A percentile compares a stretch with the other conserved stretches of the same genome.
Evolutionary conservation across 2,329 filamentous ascomycete species (phyloP).

Genomic region (Stagonosporopsis cucurbitacearum): DNA sequence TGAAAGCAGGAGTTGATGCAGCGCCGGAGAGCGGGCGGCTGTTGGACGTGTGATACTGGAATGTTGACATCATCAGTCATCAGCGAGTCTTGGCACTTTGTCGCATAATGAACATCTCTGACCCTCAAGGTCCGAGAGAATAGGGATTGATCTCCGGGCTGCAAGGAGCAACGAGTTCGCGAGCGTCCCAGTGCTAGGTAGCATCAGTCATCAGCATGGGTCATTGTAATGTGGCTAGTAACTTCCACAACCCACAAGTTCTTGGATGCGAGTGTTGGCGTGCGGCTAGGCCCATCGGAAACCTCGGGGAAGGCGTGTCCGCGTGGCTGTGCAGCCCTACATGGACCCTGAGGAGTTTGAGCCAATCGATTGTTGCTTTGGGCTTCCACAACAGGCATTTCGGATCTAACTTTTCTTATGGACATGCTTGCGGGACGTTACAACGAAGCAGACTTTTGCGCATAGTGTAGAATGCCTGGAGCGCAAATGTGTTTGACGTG

Average conservation of each 20-base stretch:
- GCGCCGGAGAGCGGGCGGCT: constrained; percentile 15
- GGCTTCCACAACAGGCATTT: constrained; percentile 10
- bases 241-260: constrained; percentile 9
- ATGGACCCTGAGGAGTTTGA: constrained; percentile 12
- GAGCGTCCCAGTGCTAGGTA: too few species aligned
- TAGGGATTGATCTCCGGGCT: background rate
- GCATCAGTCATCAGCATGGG: background rate
- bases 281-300: constrained; percentile 10
- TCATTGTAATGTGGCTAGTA: constrained; percentile 35
- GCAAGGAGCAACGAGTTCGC: background rate
- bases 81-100: constrained; percentile 23
- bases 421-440: constrained; percentile 16
- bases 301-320: constrained; percentile 24
- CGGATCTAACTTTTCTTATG: constrained; percentile 6
- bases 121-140: background rate
- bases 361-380: constrained; percentile 6
- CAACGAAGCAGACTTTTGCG: constrained; percentile 23
- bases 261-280: constrained; percentile 6
- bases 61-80: constrained; percentile 35
- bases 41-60: constrained; percentile 5
- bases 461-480: constrained; percentile 6
- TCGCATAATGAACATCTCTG: constrained; percentile 1
- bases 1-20: constrained; percentile 28
- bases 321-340: constrained; percentile 22
- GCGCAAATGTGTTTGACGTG: background rate